Evolutionary conservation across 2,329 filamentous ascomycete species (phyloP), one percentile per base, ranked within the genome.

Genomic region (Fusarium mexicanum): DNA sequence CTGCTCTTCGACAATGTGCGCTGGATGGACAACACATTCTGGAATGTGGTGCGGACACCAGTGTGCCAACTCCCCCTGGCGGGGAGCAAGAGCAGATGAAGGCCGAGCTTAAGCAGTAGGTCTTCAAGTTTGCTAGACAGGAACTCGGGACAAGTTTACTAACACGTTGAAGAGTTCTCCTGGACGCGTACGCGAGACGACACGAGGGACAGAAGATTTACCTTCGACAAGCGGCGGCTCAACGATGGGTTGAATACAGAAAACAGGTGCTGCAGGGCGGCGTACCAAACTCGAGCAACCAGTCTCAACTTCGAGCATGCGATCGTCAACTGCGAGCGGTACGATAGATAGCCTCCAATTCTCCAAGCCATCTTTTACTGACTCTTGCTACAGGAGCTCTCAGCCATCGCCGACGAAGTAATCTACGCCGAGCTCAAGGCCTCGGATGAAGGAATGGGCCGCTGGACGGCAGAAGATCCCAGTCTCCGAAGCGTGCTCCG

Each of bases 141-240:
- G 24, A 13, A 51, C 24, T 16, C 16, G n/a, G 46, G 38, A 20
- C 29, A 16, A 11, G 14, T 35, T 51, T 50, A 47, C 66, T 74
- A 63, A 74, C 69, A 8, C 43, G 51, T 43, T 22, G 66, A 69
- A 91, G 89, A 76, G 85, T 91, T 66, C 83, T 87, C 55, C 84
- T 92, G 46, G 90, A 92, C 75, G 88, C 89, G 29, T 90, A 87
- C 75, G 85, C 89, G 14, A 86, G 90, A 75, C 85, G 90, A 59
- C 90, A 92, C 80, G 88, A 91, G 77, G 89, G 84, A 35, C 90
- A 91, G 74, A 92, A 91, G 83, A 92, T 92, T 74, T 90, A 89
- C 74, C 83, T 90, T 66, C 86, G 90, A 40, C 90, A 92, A 79
- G 84, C 83, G 33, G 90, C 89, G 35, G 89, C 88, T 41, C 88